phyloP scores from a whole-genome alignment of 495 filamentous ascomycete genomes.

The Lasiosphaeris hirsuta region DNA sequence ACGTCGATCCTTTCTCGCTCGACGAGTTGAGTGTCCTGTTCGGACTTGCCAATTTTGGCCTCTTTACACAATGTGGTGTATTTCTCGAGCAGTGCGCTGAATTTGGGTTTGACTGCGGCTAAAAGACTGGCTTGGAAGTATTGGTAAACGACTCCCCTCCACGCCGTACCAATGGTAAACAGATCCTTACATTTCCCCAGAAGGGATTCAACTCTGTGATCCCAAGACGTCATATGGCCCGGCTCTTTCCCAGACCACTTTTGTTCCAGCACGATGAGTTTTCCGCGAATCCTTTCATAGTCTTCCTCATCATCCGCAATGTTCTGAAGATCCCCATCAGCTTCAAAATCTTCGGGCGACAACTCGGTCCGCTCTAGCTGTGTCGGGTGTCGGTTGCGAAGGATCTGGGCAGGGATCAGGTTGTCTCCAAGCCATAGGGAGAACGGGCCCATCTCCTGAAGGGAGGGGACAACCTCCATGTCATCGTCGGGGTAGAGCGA shows the following conservation, averaged over 20 bases:
- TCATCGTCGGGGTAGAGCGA: slow-evolving; percentile 58
- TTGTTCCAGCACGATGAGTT: slow-evolving; percentile 29
- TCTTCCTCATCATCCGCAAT: slow-evolving; percentile 42
- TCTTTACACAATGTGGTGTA: slow-evolving; percentile 30
- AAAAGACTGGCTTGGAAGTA: slow-evolving; percentile 36
- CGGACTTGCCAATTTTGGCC: slow-evolving; percentile 31
- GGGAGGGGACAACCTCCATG: slow-evolving; percentile 43
- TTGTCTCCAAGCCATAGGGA: slow-evolving; percentile 59
- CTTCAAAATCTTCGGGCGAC: slow-evolving; percentile 36
- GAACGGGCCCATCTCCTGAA: slow-evolving; percentile 47
- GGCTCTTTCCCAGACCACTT: slow-evolving; percentile 36
- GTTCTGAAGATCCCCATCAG: slow-evolving; percentile 35
- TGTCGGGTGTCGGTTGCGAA: slow-evolving; percentile 15
- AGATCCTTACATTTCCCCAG: slow-evolving; percentile 23
- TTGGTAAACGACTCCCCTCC: slow-evolving; percentile 41
- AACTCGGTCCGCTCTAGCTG: slow-evolving; percentile 23
- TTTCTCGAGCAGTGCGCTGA: slow-evolving; percentile 27
- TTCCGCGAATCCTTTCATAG: slow-evolving; percentile 31
- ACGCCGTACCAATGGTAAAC: slow-evolving; percentile 28
- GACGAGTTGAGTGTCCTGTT: slow-evolving; percentile 32
- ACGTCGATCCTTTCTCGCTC: slow-evolving; percentile 31
- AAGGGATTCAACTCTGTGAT: slow-evolving; percentile 6
- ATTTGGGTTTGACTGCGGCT: slow-evolving; percentile 16
- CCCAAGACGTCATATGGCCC: slow-evolving; percentile 12
- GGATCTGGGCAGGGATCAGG: slow-evolving; percentile 28